Percentiles rank a stretch among this genome's conserved stretches.
Conservation (phyloP, 2,329 filamentous ascomycete genomes). For the Leptographium flavum region DNA sequence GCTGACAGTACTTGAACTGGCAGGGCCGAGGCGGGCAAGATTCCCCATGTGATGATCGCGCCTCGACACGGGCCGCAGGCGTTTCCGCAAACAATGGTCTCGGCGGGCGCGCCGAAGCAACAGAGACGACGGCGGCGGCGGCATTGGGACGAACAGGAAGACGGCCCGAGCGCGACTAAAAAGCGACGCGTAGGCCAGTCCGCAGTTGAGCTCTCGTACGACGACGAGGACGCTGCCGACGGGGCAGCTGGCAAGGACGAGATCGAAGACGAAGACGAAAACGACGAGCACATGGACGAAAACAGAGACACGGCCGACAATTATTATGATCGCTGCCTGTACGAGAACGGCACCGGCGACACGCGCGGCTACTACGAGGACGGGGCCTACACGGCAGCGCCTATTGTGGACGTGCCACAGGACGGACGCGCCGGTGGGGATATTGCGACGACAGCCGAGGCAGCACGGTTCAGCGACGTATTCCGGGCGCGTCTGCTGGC, state of each 20-base stretch:
- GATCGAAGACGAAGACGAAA: background rate
- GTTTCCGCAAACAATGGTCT: slow-evolving; percentile 2
- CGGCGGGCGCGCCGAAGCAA: slow-evolving; percentile 23
- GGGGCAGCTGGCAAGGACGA: background rate
- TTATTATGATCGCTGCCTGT: slow-evolving; percentile 25
- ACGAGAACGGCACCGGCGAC: slow-evolving; percentile 35
- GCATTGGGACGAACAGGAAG: slow-evolving; percentile 12
- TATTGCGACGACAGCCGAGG: slow-evolving; percentile 8
- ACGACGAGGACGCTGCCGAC: slow-evolving; percentile 13
- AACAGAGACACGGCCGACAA: background rate
- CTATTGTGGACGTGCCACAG: slow-evolving; percentile 20
- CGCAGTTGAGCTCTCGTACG: slow-evolving; percentile 14
- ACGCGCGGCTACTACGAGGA: slow-evolving; percentile 57
- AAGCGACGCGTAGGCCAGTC: slow-evolving; percentile 2
- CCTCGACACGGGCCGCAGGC: slow-evolving; percentile 37
- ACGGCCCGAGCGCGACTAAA: slow-evolving; percentile 2
- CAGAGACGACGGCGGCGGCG: slow-evolving; percentile 10
- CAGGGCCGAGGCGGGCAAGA: slow-evolving; percentile 61
- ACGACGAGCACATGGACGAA: background rate
- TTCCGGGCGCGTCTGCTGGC: slow-evolving; percentile 54
- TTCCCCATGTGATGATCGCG: slow-evolving; percentile 59
- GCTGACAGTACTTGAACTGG: background rate
- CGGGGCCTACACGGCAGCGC: slow-evolving; percentile 60
- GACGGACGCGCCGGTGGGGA: background rate
- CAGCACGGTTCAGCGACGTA: slow-evolving; percentile 36